phyloP scores from a whole-genome alignment of 2,329 filamentous ascomycete species.

The Aspergillus ruber region DNA sequence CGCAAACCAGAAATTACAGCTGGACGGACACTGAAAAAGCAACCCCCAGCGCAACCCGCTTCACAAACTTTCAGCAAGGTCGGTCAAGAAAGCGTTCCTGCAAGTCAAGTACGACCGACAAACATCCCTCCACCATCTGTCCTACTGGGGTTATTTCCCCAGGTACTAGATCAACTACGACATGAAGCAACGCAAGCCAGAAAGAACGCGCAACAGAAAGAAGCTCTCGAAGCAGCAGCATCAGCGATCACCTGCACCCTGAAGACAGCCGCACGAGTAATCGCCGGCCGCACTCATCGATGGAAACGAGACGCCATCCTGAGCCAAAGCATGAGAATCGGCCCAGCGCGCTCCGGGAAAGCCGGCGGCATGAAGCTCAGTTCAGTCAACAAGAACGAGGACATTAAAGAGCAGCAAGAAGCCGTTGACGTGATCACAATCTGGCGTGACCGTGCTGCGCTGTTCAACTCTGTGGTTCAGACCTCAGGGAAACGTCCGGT shows the following conservation, averaged over 20 bases:
- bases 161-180: slow-evolving; percentile 61
- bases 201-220: slow-evolving; percentile 46
- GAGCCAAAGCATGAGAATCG: slow-evolving; percentile 81
- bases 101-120: slow-evolving; percentile 54
- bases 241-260: slow-evolving; percentile 23
- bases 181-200: slow-evolving; percentile 60
- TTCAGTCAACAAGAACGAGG: slow-evolving; percentile 75
- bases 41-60: neutral
- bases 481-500: slow-evolving; percentile 41
- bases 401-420: slow-evolving; percentile 77
- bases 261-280: slow-evolving; percentile 65
- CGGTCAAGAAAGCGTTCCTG: slow-evolving; percentile 10
- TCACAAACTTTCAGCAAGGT: slow-evolving; percentile 3
- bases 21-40: neutral
- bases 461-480: slow-evolving; percentile 58
- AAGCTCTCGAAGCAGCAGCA: slow-evolving; percentile 13
- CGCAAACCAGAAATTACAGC: neutral
- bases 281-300: slow-evolving; percentile 75
- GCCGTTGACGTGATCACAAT: slow-evolving; percentile 66
- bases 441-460: slow-evolving; percentile 71
- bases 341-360: slow-evolving; percentile 64
- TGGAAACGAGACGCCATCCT: slow-evolving; percentile 88
- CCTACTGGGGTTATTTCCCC: slow-evolving; percentile 68
- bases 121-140: slow-evolving; percentile 87
- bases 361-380: slow-evolving; percentile 83